Percentiles rank a stretch among this genome's conserved stretches.
These are phyloP conservation scores for Creolimax fragrantissima DNA, from an alignment of 78 protist species.

Conservation along the genomic window DNA sequence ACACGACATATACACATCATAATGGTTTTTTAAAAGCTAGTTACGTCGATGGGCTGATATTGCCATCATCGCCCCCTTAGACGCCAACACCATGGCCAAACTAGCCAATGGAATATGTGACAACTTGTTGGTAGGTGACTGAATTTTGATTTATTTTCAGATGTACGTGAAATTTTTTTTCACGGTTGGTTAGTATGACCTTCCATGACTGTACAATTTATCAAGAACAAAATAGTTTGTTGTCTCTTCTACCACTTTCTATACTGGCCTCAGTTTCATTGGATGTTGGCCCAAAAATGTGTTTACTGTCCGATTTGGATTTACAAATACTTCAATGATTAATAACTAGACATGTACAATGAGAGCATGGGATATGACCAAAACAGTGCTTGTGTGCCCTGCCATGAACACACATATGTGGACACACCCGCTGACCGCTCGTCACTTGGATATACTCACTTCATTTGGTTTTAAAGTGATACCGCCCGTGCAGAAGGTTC, in stretches of 20 bases:
- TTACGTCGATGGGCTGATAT: constrained; percentile 74
- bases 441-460: constrained; percentile 38
- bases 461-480: constrained; percentile 34
- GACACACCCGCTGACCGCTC: constrained; percentile 69
- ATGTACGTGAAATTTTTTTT: neutral
- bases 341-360: constrained; percentile 39
- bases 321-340: neutral
- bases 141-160: neutral
- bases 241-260: neutral
- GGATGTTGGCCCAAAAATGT: neutral
- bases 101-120: constrained; percentile 71
- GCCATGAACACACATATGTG: constrained; percentile 92
- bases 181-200: neutral
- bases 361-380: constrained; percentile 73
- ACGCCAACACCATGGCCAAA: constrained; percentile 85
- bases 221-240: neutral
- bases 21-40: neutral
- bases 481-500: constrained; percentile 53
- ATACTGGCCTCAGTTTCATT: neutral
- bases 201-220: neutral
- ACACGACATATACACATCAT: neutral
- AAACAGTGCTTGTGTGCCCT: constrained; percentile 64
- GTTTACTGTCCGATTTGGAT: neutral
- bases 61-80: constrained; percentile 77
- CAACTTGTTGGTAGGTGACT: constrained; percentile 45